Percentiles rank a stretch among this genome's conserved stretches.
phyloP scores from a whole-genome alignment of 768 basidiomycete species.

The Agaricus sinodeliciosus region DNA sequence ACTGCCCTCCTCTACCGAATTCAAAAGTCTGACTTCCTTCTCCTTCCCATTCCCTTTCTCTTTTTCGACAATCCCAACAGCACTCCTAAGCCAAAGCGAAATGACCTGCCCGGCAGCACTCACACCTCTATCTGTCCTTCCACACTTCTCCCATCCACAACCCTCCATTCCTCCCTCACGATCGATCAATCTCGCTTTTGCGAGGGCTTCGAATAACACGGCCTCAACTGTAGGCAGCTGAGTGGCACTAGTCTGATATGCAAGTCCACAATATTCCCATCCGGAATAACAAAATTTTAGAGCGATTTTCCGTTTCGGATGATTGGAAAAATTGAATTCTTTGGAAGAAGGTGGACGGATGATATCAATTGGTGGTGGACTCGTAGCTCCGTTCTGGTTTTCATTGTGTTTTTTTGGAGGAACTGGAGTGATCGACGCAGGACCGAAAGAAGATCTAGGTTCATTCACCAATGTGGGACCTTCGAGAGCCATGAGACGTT shows the following conservation, averaged over 20 bases:
- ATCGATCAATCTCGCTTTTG: conserved; percentile 73
- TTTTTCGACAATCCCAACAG: conserved; percentile 28
- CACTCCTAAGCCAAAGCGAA: conserved; percentile 84
- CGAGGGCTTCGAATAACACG: conserved; percentile 68
- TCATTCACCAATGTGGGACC: conserved; percentile 15
- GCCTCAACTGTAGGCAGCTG: conserved; percentile 89
- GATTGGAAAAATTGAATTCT: conserved; percentile 56
- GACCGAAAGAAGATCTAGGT: no score
- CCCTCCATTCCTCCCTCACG: conserved; percentile 69
- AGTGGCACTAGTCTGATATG: conserved; percentile 65
- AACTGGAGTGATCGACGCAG: background rate
- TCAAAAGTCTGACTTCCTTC: background rate
- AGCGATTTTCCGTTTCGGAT: conserved; percentile 86
- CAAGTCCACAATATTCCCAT: conserved; percentile 87
- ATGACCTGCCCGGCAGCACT: conserved; percentile 93
- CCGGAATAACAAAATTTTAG: conserved; percentile 91
- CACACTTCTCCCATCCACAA: conserved; percentile 68
- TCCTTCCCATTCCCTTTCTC: conserved; percentile 8
- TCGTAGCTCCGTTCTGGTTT: background rate
- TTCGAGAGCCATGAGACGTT: conserved; percentile 55
- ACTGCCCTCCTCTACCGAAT: background rate
- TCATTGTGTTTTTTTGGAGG: background rate
- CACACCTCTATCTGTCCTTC: conserved; percentile 92
- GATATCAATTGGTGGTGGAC: background rate
- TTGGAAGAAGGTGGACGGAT: conserved; percentile 1